Base-by-base conservation (phyloP, 306 rosid genomes). In the Vigna hirtella region DNA sequence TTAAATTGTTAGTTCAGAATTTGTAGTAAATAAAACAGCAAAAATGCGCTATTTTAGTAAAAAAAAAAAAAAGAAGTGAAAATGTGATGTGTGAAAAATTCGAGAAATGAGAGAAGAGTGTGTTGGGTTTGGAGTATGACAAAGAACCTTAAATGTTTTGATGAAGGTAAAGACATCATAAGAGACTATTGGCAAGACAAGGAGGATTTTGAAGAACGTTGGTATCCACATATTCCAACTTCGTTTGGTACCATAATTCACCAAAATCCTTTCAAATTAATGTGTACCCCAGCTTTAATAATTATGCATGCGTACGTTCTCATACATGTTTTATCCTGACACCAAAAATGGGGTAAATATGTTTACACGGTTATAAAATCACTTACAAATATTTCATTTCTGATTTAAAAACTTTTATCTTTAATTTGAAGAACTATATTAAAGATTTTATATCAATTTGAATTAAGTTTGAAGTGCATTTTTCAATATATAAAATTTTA, bases 81-180 rank as follows among this genome's bases (percentile, higher is more conserved):
- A 24, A 24, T 24, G 28, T 24, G 2, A 1, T 1, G 28, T 24
- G 28, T 24, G 28, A 24, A 24, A 24, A 24, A 24, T 24, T 24
- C 0, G 28, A 24, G 28, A 28, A 30, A 30, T 30, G 34, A 30
- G 32, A 30, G 34, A 30, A 30, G 4, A 30, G 34, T 30, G 5
- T 30, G 65, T 38, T 57, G 45, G 11, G 2, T 40, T 55, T 55
- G 43, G 61, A 65, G 45, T 47, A 64, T 63, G 40, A 64, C 80
- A 76, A 65, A 64, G 73, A 76, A 65, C 64, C 73, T 64, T 18
- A 18, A 13, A 52, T 51, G 56, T 63, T 13, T 14, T 36, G 3
- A 38, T 53, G 3, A 3, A 62, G 16, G 57, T 66, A 53, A 52
- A 77, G 66, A 51, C 66, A 77, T 11, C 66, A 63, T 63, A 63